Percentiles rank a stretch among this genome's conserved stretches.
Conservation (phyloP, 2,329 filamentous ascomycete species). For the Rasamsonia emersonii region DNA sequence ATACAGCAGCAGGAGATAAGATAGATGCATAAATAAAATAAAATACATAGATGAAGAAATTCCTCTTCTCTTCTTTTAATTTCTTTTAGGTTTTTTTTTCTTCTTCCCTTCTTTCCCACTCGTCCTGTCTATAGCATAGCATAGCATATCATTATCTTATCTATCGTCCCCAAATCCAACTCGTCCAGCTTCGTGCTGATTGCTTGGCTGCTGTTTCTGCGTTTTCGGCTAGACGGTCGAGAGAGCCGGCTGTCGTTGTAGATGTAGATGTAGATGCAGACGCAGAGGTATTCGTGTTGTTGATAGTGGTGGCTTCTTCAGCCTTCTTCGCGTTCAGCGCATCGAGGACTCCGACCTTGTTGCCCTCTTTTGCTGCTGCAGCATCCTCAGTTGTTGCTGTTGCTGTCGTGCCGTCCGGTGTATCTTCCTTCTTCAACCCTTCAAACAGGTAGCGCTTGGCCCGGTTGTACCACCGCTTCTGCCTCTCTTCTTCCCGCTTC, state of each 20-base stretch:
- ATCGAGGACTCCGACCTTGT: conserved; percentile 23
- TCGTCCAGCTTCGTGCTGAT: conserved; percentile 29
- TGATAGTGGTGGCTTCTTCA: conserved; percentile 12
- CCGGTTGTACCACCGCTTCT: conserved; percentile 29
- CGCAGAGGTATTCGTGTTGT: too few species aligned
- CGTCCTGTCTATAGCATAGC: too few species aligned
- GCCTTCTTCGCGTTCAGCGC: conserved; percentile 27
- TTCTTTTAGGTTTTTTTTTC: too few species aligned
- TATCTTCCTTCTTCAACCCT: conserved; percentile 30
- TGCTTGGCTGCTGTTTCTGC: conserved; percentile 28
- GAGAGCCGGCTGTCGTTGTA: conserved; percentile 15
- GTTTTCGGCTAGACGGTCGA: conserved; percentile 28
- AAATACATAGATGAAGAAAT: too few species aligned
- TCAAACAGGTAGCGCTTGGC: conserved; percentile 30
- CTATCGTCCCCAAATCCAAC: conserved; percentile 32
- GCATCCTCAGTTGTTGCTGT: conserved; percentile 4
- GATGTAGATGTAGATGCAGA: not conserved
- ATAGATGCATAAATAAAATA: too few species aligned
- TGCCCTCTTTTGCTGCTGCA: conserved; percentile 7
- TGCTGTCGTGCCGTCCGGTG: not conserved
- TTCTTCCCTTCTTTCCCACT: too few species aligned
- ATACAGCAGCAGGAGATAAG: too few species aligned
- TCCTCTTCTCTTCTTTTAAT: too few species aligned
- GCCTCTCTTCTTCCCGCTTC: conserved; percentile 32
- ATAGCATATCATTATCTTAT: conserved; percentile 2